These are phyloP conservation scores for Syzygium aqueum DNA, from an alignment of 345 rosid genomes.

Conservation along the genomic window DNA sequence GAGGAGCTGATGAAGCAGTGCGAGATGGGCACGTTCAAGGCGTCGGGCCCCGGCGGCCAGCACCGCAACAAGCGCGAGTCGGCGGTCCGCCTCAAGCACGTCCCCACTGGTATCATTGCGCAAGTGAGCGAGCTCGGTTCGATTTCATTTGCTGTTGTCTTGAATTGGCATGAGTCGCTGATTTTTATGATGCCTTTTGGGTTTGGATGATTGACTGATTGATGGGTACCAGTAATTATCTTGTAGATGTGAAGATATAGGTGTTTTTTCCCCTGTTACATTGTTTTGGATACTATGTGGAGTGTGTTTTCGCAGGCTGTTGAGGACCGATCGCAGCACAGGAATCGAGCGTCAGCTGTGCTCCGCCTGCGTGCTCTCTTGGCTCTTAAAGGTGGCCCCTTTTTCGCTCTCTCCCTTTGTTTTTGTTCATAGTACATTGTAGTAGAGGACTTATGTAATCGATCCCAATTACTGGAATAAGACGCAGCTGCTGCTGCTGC, in stretches of 20 bases:
- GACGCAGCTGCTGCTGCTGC: not conserved
- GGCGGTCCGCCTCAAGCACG: conserved; percentile 80
- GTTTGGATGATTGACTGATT: not conserved
- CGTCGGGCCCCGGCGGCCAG: conserved; percentile 94
- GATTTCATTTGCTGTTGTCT: not conserved
- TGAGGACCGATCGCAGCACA: conserved; percentile 94
- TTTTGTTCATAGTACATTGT: not conserved
- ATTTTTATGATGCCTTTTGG: not conserved
- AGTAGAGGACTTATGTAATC: not conserved
- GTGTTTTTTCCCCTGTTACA: not conserved
- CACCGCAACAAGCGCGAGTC: conserved; percentile 97
- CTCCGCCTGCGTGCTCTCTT: conserved; percentile 67
- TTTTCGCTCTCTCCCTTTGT: not conserved
- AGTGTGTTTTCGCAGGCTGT: conserved; percentile 27
- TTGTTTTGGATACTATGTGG: not conserved
- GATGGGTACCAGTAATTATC: not conserved
- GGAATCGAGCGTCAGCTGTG: conserved; percentile 80
- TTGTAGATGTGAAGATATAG: not conserved
- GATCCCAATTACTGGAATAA: not conserved
- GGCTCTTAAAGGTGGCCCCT: conserved; percentile 54
- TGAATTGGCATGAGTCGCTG: not conserved
- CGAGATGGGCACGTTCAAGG: conserved; percentile 54
- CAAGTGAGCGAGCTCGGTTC: conserved; percentile 26
- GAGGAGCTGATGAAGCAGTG: conserved; percentile 79
- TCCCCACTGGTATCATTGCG: conserved; percentile 75